These are phyloP conservation scores for Pilatotrama ljubarskyi DNA, from an alignment of 768 basidiomycete genomes.

Conservation along the genomic window DNA sequence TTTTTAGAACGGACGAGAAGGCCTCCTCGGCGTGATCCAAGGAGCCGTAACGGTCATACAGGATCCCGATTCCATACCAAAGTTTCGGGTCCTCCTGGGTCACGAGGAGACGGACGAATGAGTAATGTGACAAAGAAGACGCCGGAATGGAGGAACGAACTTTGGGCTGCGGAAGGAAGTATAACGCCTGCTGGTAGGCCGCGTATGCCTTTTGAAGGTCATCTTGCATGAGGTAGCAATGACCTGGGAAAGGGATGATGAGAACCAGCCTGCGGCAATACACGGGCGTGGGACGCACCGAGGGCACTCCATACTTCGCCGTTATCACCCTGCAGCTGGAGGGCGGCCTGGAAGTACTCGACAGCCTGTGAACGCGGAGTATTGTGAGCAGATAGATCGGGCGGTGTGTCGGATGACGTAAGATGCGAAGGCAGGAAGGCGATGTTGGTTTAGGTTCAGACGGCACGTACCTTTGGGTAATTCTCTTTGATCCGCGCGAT, in stretches of 20 bases:
- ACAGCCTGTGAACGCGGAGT: constrained; percentile 63
- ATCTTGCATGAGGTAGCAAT: constrained; percentile 99
- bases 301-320: constrained; percentile 99
- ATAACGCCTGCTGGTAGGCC: constrained; percentile 97
- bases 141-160: constrained; percentile 39
- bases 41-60: constrained; percentile 98
- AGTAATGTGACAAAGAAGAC: constrained; percentile 9
- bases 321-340: constrained; percentile 90
- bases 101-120: constrained; percentile 12
- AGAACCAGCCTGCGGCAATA: constrained; percentile 15
- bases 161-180: constrained; percentile 94
- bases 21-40: constrained; percentile 99
- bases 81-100: constrained; percentile 90
- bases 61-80: constrained; percentile 99
- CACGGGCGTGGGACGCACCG: constrained; percentile 47
- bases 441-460: constrained; percentile 8
- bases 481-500: constrained; percentile 98
- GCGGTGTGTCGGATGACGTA: constrained; percentile 20
- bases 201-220: constrained; percentile 98
- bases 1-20: constrained; percentile 91
- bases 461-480: constrained; percentile 79
- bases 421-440: constrained; percentile 9
- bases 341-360: constrained; percentile 94
- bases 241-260: constrained; percentile 51
- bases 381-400: constrained; percentile 23